Evolutionary conservation across 345 rosid species (phyloP), one percentile per base, ranked within the genome.

Genomic region (Aquilaria yunnanensis): DNA sequence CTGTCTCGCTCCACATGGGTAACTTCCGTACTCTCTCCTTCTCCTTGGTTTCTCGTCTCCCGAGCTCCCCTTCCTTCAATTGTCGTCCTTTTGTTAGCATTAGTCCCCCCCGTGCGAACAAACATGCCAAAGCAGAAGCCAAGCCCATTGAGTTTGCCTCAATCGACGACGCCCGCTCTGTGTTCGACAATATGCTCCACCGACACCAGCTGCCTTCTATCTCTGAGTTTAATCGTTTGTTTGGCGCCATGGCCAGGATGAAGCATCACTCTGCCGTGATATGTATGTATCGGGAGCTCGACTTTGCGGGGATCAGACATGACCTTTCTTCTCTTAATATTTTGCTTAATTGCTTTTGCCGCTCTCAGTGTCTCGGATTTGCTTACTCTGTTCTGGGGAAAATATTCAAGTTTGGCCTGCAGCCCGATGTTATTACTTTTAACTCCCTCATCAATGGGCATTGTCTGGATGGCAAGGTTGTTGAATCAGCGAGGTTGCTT

Each of bases 371-470:
- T 6, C 48, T 58, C 12, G 31, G 10, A 14, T 58, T 37, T 58
- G 61, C 31, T 2, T 58, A 37, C 46, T 58, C 61, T 34, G 10
- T 58, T 37, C 10, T 58, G 11, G 61, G 61, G 49, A 58, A 58
- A 10, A 37, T 58, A 32, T 37, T 58, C 9, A 58, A 58, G 48
- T 32, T 58, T 37, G 61, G 61, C 23, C 32, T 58, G 9, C 30
- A 58, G 30, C 48, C 49, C n/a, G 6, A n/a, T 41, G 11, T 16
- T 58, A 7, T 58, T 1, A 58, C 61, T 2, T 58, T 41, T 31
- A 58, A 1, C n/a, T 37, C 61, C 10, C 12, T 58, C 9, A 58
- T 58, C 29, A 58, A 58, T 13, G 61, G 48, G 30, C 61, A 34
- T 34, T 58, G 49, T 41, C 13, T 37, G 9, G 6, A 41, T 6